Evolutionary conservation across 2,329 filamentous ascomycete species (phyloP), one percentile per base, ranked within the genome.

Genomic region (Beauveria australis): DNA sequence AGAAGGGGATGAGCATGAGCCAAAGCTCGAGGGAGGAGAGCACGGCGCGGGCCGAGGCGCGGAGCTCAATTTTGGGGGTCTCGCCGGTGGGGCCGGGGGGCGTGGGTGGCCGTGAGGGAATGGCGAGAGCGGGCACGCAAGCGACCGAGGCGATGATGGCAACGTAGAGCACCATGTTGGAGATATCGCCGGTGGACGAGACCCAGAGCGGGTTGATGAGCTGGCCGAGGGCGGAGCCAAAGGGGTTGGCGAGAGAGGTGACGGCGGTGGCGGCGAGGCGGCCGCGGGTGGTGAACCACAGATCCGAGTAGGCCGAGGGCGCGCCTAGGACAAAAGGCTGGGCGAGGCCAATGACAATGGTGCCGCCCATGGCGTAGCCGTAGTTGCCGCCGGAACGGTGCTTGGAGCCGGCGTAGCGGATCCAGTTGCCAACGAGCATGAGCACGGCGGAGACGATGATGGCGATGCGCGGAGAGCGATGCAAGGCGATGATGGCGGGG

Each of bases 251-350:
- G 61, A 97, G 76, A 63, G 87, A 92, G 24, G 88, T 87, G 41
- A 96, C 69, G 1, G 93, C 94, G 1, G 93, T 97, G 19, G 93
- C 93, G 59, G 89, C 88, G 14, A 96, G 89, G 59, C 94, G 85
- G 8, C 92, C 93, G 12, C 80, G 78, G 67, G 89, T 87, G 1
- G 91, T 92, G 75, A 97, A 97, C 94, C 94, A 97, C 62, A 96
- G 78, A 71, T 97, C 92, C 59, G 90, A 94, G 74, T 96, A 99
- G 63, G 91, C 81, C 0, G 94, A 93, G 0, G 94, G 93, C 0
- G 93, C 91, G 7, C 89, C 86, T 10, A 97, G 83, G 14, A 96
- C 91, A 72, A 97, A 97, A 0, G 94, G 92, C 71, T 99, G 94
- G 1, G 91, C 87, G 44, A 97, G 80, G 1, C 93, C 94, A 57